Conservation (phyloP, 345 rosid genomes). For the Sonneratia caseolaris region DNA sequence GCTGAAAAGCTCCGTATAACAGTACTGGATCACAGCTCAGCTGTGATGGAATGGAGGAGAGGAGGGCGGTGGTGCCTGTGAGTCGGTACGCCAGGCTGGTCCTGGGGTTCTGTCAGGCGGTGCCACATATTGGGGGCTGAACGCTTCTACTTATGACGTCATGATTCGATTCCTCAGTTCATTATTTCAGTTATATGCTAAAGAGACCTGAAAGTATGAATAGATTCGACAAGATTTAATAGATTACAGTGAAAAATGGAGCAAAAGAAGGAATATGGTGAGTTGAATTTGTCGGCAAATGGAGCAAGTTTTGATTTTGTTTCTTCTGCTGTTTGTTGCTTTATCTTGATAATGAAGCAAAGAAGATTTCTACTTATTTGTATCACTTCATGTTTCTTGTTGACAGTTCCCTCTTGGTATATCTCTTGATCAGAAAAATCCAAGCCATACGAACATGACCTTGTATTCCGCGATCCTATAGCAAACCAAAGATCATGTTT, state of each 20-base stretch:
- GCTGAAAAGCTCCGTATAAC: constrained; percentile 39
- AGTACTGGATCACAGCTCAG: constrained; percentile 49
- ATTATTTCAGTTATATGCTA: background rate
- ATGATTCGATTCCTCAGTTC: constrained; percentile 28
- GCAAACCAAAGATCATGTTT: too few species aligned
- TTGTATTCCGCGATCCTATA: too few species aligned
- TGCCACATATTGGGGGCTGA: constrained; percentile 63
- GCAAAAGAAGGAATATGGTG: background rate
- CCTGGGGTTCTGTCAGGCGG: constrained; percentile 80
- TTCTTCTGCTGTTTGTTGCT: background rate
- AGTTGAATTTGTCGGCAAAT: background rate
- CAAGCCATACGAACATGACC: too few species aligned
- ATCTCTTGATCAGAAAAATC: too few species aligned
- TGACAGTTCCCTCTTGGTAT: too few species aligned
- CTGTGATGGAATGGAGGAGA: constrained; percentile 7
- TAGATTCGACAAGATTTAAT: background rate
- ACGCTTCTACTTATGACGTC: constrained; percentile 74
- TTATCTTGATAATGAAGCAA: background rate
- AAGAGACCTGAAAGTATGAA: background rate
- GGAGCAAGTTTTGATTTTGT: background rate
- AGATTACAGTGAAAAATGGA: background rate
- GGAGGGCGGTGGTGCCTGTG: constrained; percentile 26
- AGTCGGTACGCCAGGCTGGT: constrained; percentile 42
- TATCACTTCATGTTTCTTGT: too few species aligned
- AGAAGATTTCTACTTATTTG: too few species aligned